Conservation (phyloP, 2,329 filamentous ascomycete species). For the Fusarium poae region DNA sequence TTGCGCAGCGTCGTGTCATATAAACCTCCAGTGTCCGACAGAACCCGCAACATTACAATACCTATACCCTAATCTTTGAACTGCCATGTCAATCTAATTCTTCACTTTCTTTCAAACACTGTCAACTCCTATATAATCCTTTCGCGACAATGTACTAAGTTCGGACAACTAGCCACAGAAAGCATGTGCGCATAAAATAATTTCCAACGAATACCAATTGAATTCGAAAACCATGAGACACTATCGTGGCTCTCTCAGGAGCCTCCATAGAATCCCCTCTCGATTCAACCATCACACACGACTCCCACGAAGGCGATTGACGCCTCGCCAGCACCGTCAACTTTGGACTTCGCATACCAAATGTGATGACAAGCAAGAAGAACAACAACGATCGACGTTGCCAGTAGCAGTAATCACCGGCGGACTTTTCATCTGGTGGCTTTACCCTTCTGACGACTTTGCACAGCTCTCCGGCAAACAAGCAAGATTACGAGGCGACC, state of each 20-base stretch:
- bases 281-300: constrained; percentile 35
- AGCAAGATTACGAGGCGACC: constrained; percentile 14
- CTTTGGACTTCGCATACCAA: constrained; percentile 38
- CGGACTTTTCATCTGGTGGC: constrained; percentile 58
- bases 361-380: constrained; percentile 39
- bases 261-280: constrained; percentile 37
- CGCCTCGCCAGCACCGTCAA: constrained; percentile 35
- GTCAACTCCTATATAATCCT: neutral
- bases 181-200: constrained; percentile 33
- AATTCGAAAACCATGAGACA: constrained; percentile 40
- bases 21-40: constrained; percentile 15
- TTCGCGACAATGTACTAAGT: constrained; percentile 30
- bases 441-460: constrained; percentile 61
- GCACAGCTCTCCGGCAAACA: constrained; percentile 51
- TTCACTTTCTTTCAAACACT: constrained; percentile 18
- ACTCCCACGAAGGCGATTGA: constrained; percentile 34
- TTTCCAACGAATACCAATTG: constrained; percentile 23
- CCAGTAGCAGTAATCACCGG: constrained; percentile 53
- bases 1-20: constrained; percentile 36
- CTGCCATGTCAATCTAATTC: constrained; percentile 1
- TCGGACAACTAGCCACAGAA: constrained; percentile 29
- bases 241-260: constrained; percentile 41
- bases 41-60: neutral
- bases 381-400: constrained; percentile 46
- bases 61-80: neutral